phyloP scores from a whole-genome alignment of 345 rosid species.

The Stellera chamaejasme region DNA sequence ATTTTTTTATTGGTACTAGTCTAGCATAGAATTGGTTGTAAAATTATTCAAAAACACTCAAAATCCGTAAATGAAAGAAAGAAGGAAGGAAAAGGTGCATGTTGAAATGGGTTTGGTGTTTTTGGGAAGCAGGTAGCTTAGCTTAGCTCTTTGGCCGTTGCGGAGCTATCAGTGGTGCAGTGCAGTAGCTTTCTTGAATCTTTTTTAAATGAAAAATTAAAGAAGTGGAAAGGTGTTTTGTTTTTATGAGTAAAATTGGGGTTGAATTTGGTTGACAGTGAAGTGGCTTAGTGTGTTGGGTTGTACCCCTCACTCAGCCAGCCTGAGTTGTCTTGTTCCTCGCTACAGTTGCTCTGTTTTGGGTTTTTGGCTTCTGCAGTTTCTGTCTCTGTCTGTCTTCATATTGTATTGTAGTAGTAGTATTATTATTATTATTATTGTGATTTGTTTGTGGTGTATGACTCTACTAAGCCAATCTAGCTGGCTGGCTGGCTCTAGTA shows the following conservation, averaged over 20 bases:
- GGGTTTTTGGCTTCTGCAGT: background rate
- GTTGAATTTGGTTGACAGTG: conserved; percentile 21
- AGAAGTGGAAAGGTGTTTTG: conserved; percentile 7
- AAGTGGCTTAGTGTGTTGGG: conserved; percentile 3
- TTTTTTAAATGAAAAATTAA: conserved; percentile 10
- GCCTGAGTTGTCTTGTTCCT: conserved; percentile 38
- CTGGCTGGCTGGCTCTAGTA: no score
- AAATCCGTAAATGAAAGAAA: conserved; percentile 12
- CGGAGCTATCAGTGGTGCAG: conserved; percentile 26
- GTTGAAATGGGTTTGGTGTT: conserved; percentile 9
- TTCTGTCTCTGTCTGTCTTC: background rate
- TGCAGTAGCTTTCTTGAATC: conserved; percentile 9
- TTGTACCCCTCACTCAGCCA: conserved; percentile 19
- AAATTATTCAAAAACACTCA: conserved; percentile 20
- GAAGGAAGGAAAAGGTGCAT: background rate
- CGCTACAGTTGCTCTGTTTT: conserved; percentile 10
- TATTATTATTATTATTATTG: no score
- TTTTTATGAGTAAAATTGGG: conserved; percentile 11
- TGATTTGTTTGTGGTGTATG: no score
- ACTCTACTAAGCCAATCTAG: no score
- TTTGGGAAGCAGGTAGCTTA: background rate
- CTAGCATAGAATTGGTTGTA: background rate
- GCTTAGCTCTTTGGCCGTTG: conserved; percentile 24
- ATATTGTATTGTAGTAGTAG: no score
- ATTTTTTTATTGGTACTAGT: background rate